Conservation (phyloP, 352 stramenopile genomes). For the Pythium oligandrum region DNA sequence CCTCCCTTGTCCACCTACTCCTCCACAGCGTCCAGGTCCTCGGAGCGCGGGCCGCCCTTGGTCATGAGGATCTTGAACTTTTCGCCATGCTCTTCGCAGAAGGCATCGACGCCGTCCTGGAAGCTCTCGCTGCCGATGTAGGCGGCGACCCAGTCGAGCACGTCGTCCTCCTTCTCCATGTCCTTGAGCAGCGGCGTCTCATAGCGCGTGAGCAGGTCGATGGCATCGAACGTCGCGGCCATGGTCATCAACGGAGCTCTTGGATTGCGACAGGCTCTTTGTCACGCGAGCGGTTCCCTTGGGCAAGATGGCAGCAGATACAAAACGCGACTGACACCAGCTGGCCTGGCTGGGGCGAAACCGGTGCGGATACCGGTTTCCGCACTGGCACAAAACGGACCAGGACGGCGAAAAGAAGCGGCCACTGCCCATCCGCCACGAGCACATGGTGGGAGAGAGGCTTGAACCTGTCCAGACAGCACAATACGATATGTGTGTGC, state of each 20-base stretch:
- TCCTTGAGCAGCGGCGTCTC: conserved; percentile 79
- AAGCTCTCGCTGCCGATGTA: conserved; percentile 71
- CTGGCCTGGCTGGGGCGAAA: no score
- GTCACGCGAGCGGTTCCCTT: no score
- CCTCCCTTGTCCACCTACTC: conserved; percentile 15
- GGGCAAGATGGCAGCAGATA: no score
- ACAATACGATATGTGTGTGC: no score
- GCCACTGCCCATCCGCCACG: no score
- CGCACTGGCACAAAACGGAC: no score
- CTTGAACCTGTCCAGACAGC: no score
- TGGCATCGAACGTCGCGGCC: conserved; percentile 67
- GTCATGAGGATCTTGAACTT: conserved; percentile 63
- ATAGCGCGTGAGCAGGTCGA: conserved; percentile 72
- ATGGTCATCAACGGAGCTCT: conserved; percentile 3
- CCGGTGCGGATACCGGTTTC: no score
- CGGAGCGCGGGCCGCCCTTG: conserved; percentile 50
- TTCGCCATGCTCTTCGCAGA: conserved; percentile 52
- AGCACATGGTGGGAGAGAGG: no score
- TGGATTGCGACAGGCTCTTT: no score
- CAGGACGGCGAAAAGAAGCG: no score
- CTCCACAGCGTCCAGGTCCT: conserved; percentile 60
- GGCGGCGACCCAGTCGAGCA: conserved; percentile 76
- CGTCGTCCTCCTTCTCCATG: conserved; percentile 74
- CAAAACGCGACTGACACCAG: no score
- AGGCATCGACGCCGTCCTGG: conserved; percentile 54